Evolutionary conservation across 495 filamentous ascomycete species (phyloP).

Genomic region (Oidiodendron maius): DNA sequence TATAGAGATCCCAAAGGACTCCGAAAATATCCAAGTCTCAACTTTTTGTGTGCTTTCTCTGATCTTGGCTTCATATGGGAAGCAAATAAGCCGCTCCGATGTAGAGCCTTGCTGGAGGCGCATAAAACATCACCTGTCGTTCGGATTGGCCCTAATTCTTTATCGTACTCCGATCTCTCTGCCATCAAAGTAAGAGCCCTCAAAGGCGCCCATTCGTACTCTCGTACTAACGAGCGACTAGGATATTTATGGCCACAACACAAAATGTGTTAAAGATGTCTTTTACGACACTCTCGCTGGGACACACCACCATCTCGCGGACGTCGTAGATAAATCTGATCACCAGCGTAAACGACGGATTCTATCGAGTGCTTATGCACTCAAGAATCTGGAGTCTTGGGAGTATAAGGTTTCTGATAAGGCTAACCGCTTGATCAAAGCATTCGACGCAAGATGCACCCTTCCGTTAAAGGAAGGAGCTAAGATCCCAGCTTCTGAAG

Average conservation of each 20-base stretch:
- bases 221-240: constrained; percentile 23
- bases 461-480: constrained; percentile 16
- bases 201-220: too few species aligned
- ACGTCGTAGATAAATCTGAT: constrained; percentile 22
- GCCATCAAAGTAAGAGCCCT: constrained; percentile 36
- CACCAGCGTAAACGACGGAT: constrained; percentile 37
- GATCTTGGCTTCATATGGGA: constrained; percentile 39
- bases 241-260: constrained; percentile 51
- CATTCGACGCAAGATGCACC: constrained; percentile 30
- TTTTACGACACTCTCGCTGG: constrained; percentile 37
- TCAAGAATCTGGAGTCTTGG: constrained; percentile 50
- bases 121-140: constrained; percentile 42
- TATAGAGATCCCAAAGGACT: constrained; percentile 44
- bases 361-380: constrained; percentile 44
- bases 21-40: constrained; percentile 42
- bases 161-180: constrained; percentile 38
- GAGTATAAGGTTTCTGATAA: constrained; percentile 52
- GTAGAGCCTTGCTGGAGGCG: constrained; percentile 31
- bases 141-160: constrained; percentile 45
- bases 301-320: constrained; percentile 21
- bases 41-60: constrained; percentile 37
- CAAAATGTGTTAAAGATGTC: constrained; percentile 41
- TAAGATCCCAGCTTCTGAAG: constrained; percentile 24
- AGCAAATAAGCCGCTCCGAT: constrained; percentile 37
- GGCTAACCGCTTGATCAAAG: constrained; percentile 33